Evolutionary conservation across 2,329 filamentous ascomycete genomes (phyloP).

Genomic region (Aspergillus sp.): DNA sequence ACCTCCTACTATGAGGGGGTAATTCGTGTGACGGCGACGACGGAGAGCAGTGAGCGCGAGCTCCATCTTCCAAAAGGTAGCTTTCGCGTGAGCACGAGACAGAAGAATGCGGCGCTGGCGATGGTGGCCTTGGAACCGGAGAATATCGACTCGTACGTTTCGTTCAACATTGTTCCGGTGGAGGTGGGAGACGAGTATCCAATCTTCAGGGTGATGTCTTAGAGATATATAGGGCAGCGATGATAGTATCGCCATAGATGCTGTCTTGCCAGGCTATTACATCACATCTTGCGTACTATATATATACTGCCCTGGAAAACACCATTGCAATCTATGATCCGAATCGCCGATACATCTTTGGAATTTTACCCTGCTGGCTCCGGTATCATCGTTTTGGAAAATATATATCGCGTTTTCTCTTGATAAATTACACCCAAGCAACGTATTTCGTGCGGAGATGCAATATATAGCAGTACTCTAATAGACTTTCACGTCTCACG

Average conservation of each 20-base stretch:
- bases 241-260: not conserved
- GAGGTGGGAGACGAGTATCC: slow-evolving; percentile 12
- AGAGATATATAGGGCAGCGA: not conserved
- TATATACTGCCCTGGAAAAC: too few relatives aligned
- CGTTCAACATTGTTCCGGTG: slow-evolving; percentile 14
- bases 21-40: slow-evolving; percentile 7
- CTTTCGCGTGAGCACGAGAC: slow-evolving; percentile 11
- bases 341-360: too few relatives aligned
- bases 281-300: too few relatives aligned
- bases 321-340: too few relatives aligned
- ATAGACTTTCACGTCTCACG: too few relatives aligned
- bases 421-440: too few relatives aligned
- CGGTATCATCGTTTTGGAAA: too few relatives aligned
- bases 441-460: too few relatives aligned
- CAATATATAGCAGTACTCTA: too few relatives aligned
- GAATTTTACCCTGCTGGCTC: too few relatives aligned
- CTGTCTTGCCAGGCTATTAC: too few relatives aligned
- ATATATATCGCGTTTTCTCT: too few relatives aligned
- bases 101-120: slow-evolving; percentile 13
- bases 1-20: slow-evolving; percentile 12
- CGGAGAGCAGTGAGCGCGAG: slow-evolving; percentile 4
- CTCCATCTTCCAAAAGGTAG: not conserved
- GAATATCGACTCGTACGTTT: slow-evolving; percentile 17
- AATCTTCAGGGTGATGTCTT: slow-evolving; percentile 4
- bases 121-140: slow-evolving; percentile 15